Conservation (phyloP, 768 basidiomycete genomes). For the Psilocybe cyanescens region DNA sequence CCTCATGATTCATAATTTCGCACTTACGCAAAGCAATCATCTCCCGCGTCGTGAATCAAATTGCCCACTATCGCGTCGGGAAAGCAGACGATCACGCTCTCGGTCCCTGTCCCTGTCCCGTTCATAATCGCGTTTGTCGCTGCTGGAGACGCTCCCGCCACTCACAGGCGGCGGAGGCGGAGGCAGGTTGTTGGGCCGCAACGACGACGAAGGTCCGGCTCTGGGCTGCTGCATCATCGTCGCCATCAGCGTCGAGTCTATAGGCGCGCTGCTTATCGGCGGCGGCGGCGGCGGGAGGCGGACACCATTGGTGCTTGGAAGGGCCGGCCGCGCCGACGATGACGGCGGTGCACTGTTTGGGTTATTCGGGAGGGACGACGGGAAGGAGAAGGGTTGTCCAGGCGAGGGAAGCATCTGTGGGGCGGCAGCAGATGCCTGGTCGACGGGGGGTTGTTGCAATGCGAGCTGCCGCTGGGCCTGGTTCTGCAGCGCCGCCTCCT, state of each 20-base stretch:
- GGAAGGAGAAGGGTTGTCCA: conserved; percentile 22
- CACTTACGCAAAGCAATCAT: too few species aligned
- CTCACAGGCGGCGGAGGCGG: too few species aligned
- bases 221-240: not conserved
- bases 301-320: not conserved
- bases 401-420: conserved; percentile 32
- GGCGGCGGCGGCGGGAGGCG: not conserved
- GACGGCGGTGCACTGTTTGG: not conserved
- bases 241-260: not conserved
- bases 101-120: too few species aligned
- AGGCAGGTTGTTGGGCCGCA: not conserved
- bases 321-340: not conserved
- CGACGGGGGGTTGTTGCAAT: not conserved
- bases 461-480: conserved; percentile 14
- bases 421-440: not conserved
- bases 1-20: too few species aligned
- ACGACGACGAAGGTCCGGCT: not conserved
- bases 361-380: conserved; percentile 7
- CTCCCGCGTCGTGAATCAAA: not conserved
- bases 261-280: not conserved
- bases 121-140: too few species aligned
- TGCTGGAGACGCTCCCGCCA: too few species aligned
- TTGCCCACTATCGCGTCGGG: not conserved
- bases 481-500: conserved; percentile 18
- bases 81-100: too few species aligned